Evolutionary conservation across 192 early-diverging fungal species (phyloP).

Genomic region (Podila clonocystis): DNA sequence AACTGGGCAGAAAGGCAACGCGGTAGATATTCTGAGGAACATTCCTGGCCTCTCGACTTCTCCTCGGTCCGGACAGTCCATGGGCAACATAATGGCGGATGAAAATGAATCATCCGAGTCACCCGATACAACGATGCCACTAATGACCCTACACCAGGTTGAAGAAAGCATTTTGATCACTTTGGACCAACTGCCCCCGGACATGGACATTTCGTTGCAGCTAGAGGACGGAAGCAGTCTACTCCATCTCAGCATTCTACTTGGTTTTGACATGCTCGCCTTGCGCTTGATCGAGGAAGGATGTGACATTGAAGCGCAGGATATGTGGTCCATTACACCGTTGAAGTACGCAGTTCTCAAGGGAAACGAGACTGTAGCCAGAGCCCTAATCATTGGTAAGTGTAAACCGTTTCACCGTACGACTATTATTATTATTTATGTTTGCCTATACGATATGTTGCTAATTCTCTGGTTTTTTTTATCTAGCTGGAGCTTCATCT

Average conservation of each 20-base stretch:
- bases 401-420: not conserved
- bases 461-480: not conserved
- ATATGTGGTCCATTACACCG: conserved; percentile 29
- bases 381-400: conserved; percentile 30
- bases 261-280: conserved; percentile 16
- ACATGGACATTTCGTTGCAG: conserved; percentile 40
- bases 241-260: conserved; percentile 28
- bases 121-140: not conserved
- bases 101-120: not conserved
- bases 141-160: conserved; percentile 21
- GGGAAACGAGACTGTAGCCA: conserved; percentile 27
- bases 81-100: conserved; percentile 6
- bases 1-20: conserved; percentile 32
- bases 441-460: not conserved
- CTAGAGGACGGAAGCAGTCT: conserved; percentile 43
- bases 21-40: conserved; percentile 22
- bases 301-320: conserved; percentile 35
- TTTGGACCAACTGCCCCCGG: conserved; percentile 11
- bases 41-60: conserved; percentile 32
- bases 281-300: conserved; percentile 31
- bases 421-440: too few species aligned
- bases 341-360: conserved; percentile 38
- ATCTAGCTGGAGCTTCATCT: conserved; percentile 30
- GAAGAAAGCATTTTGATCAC: conserved; percentile 33
- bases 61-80: conserved; percentile 15